These are phyloP conservation scores for Lippia alba DNA, from an alignment of 305 asterid genomes.

Conservation along the genomic window DNA sequence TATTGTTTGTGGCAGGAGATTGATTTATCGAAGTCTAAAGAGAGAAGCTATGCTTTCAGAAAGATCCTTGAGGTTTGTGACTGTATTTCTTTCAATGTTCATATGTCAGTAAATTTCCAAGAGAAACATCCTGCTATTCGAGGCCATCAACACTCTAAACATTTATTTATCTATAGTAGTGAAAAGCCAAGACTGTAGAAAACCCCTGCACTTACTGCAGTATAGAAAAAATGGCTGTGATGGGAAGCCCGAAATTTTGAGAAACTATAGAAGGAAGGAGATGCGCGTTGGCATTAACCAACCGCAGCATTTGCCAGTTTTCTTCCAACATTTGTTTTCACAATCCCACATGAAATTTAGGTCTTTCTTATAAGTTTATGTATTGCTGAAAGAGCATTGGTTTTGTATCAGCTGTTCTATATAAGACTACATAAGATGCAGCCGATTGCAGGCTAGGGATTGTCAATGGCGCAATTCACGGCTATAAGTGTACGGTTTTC, in stretches of 20 bases:
- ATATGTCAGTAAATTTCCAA: not conserved
- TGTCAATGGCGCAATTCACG: not conserved
- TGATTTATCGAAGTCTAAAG: not conserved
- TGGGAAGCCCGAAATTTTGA: not conserved
- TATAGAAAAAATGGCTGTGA: not conserved
- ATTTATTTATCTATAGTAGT: not conserved
- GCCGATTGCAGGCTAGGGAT: conserved; percentile 7
- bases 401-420: not conserved
- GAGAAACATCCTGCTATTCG: not conserved
- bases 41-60: conserved; percentile 28
- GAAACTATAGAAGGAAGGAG: conserved; percentile 7
- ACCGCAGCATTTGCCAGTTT: not conserved
- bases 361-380: not conserved
- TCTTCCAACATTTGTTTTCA: not conserved
- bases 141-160: not conserved
- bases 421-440: conserved; percentile 7
- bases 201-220: not conserved
- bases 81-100: not conserved
- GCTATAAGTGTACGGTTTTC: not conserved
- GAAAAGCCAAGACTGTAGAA: not conserved
- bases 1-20: conserved; percentile 2
- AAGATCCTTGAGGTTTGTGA: conserved; percentile 27
- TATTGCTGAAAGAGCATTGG: not conserved
- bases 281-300: not conserved
- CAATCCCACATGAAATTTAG: not conserved